These are phyloP conservation scores for Aplosporella prunicola DNA, from an alignment of 2,329 filamentous ascomycete species.

Conservation along the genomic window DNA sequence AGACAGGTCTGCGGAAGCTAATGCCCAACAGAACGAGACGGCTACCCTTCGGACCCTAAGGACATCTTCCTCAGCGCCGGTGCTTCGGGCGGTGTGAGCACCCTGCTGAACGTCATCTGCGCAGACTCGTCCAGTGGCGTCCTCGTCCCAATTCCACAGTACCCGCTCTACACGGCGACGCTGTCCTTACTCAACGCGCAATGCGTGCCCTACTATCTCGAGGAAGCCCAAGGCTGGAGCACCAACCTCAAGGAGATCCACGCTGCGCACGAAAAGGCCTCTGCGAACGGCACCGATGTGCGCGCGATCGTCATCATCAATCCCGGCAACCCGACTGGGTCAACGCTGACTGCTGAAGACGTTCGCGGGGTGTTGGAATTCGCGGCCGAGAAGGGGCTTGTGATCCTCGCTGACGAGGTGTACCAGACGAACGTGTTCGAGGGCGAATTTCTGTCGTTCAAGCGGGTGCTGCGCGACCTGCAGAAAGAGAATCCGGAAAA, in stretches of 20 bases:
- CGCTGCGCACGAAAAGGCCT: slow-evolving; percentile 62
- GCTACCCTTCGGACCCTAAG: slow-evolving; percentile 68
- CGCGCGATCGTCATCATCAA: slow-evolving; percentile 96
- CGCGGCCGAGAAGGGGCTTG: slow-evolving; percentile 73
- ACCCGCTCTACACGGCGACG: slow-evolving; percentile 93
- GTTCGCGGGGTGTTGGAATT: slow-evolving; percentile 80
- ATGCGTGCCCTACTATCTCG: slow-evolving; percentile 87
- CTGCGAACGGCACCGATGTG: slow-evolving; percentile 69
- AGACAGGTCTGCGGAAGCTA: slow-evolving; percentile 12
- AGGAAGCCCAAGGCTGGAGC: slow-evolving; percentile 79
- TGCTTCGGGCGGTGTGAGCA: slow-evolving; percentile 90
- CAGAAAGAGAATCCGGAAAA: slow-evolving; percentile 59
- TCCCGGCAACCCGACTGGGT: slow-evolving; percentile 93
- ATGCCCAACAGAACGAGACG: slow-evolving; percentile 59
- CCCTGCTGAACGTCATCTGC: slow-evolving; percentile 82
- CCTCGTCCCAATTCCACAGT: slow-evolving; percentile 92
- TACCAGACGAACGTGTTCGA: slow-evolving; percentile 99
- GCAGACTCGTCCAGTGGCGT: slow-evolving; percentile 67
- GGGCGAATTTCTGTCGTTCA: slow-evolving; percentile 93
- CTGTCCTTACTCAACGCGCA: slow-evolving; percentile 75
- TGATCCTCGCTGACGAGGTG: slow-evolving; percentile 91
- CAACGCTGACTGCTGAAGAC: slow-evolving; percentile 68
- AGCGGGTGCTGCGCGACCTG: slow-evolving; percentile 71
- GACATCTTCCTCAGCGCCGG: slow-evolving; percentile 87
- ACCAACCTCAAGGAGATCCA: slow-evolving; percentile 76